Evolutionary conservation across 331 rosid genomes (phyloP), one percentile per base, ranked within the genome.

Genomic region (Saraca asoca): DNA sequence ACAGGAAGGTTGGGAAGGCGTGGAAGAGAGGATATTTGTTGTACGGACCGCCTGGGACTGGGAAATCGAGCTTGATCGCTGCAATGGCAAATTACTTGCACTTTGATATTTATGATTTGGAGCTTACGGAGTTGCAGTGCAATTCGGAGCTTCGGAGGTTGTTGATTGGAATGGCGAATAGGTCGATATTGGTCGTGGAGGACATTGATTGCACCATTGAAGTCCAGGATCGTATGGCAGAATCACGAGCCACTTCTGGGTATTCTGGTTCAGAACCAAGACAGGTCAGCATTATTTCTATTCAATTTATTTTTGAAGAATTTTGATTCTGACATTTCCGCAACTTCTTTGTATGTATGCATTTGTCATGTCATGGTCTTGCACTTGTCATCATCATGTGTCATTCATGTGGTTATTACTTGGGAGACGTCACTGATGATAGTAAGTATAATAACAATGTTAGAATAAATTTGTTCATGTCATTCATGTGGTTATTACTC

Each of bases 151-250:
- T 83, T 18, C 58, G 87, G 59, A 73, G 85, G 70, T 57, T 87
- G 52, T 17, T 84, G 73, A 81, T 87, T 18, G 87, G 89, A 20
- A 77, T 78, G 0, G 81, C 69, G 39, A 84, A 70, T 61, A 39
- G 74, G 14, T 87, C 93, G 11, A 77, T 84, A 33, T 49, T 87
- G 66, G 82, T 79, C 56, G 72, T 84, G 16, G 84, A 81, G 72
- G 89, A 87, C 64, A 75, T 81, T 51, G 89, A 84, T 68, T 87
- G 93, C 58, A 79, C 93, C 6, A 13, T 79, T 12, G 77, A 84
- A 60, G 46, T 83, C 75, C 74, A 72, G 69, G 78, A 87, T 29
- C 59, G 87, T 38, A 77, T 73, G 29, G 46, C 37, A 2, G 69
- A 64, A 24, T 24, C 31, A 3, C 2, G 2, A 24, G 31, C 31